These are phyloP conservation scores for Thermothielavioides terrestris DNA, from an alignment of 495 filamentous ascomycete genomes.

Conservation along the genomic window DNA sequence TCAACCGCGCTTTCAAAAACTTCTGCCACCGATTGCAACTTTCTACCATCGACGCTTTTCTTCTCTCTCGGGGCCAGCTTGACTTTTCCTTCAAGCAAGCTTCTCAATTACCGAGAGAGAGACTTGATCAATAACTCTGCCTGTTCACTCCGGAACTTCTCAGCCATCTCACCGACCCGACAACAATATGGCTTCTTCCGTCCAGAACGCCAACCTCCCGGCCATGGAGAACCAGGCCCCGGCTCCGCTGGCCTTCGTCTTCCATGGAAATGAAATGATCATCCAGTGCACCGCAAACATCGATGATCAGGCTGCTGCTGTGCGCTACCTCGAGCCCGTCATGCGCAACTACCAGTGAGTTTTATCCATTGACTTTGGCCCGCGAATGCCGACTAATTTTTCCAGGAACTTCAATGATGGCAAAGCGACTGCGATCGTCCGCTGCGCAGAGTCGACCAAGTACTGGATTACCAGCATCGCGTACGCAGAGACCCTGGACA, in stretches of 20 bases:
- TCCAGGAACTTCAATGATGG: conserved; percentile 3
- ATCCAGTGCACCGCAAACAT: conserved; percentile 5
- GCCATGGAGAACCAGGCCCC: not conserved
- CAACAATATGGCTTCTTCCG: not conserved
- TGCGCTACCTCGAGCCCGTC: not conserved
- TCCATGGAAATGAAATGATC: conserved; percentile 9
- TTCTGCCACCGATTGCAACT: too few species aligned
- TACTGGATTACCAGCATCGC: conserved; percentile 4
- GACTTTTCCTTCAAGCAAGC: too few species aligned
- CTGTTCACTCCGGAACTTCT: too few species aligned
- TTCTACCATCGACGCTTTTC: too few species aligned
- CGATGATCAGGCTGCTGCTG: not conserved
- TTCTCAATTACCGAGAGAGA: too few species aligned
- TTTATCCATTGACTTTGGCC: not conserved
- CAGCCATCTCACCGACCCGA: not conserved
- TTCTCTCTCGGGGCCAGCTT: too few species aligned
- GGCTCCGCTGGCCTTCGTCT: conserved; percentile 4
- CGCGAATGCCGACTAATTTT: not conserved
- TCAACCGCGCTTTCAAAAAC: too few species aligned
- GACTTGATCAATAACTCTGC: too few species aligned
- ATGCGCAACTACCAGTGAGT: conserved; percentile 4
- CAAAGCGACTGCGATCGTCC: conserved; percentile 3
- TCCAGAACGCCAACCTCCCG: not conserved
- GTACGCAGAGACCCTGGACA: not conserved
- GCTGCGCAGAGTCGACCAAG: not conserved